Evolutionary conservation across 2,329 filamentous ascomycete species (phyloP), one percentile per base, ranked within the genome.

Genomic region (Myriosclerotinia duriaeana): DNA sequence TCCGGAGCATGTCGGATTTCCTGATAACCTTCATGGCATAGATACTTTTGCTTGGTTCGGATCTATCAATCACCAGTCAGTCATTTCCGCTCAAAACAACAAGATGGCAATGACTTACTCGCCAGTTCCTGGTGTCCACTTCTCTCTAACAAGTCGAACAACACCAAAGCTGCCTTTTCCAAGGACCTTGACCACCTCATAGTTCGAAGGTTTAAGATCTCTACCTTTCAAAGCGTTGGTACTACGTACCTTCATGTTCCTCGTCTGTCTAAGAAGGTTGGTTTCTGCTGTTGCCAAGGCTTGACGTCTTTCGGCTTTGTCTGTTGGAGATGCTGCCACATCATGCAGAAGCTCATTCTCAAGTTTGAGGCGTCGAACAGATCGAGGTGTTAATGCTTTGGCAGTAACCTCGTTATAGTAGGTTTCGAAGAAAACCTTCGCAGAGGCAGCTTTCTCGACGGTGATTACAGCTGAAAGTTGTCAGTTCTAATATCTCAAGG

Each of bases 1-100:
- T 95, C 15, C 89, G 87, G 65, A 98, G 83, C 93, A 97, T 98
- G 66, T 92, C 88, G 0, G 92, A 92, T 76, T 99, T 99, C 67
- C 90, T 88, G 71, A 98, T 98, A 42, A 97, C 91, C 76, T 98
- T 98, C 94, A 98, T 97, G 17, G 95, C 95, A 76, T 89, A 98
- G 0, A 97, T 87, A 66, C 90, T 84, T 61, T 82, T 84, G 26
- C 65, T 64, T 48, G 40, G 61, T 14, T 68, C 58, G 17, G 53
- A 53, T 14, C 59, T 63, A 46, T 36, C 50, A 20, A 55, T 20
- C 14, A 46, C 50, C 26, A 46, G n/a, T 50, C 36, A 66, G 14
- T 6, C 5, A 7, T 14, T 46, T 40, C 6, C 14, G 11, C 14
- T 40, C 30, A 40, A 17, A 34, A 6, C 2, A 34, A 34, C 30